Evolutionary conservation across 495 filamentous ascomycete genomes (phyloP), one percentile per base, ranked within the genome.

Genomic region (Elasticomyces elasticus): DNA sequence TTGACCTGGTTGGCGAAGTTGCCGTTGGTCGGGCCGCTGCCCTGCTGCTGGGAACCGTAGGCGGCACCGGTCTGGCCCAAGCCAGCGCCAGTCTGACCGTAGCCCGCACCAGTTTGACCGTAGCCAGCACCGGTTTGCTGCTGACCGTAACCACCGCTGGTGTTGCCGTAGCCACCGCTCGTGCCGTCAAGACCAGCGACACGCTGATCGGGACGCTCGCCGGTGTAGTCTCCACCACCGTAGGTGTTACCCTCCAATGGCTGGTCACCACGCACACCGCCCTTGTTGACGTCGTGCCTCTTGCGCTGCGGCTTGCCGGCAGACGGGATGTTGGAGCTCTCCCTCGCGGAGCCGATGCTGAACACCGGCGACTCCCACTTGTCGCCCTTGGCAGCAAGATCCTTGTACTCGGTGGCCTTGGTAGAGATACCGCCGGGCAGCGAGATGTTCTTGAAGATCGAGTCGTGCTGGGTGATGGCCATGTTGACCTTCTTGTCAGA

Each of bases 321-420:
- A 46, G 70, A 62, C 4, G 89, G 86, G 42, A 96, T 78, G 62
- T 85, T 77, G 30, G 69, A 73, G 13, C 86, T 85, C 71, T 84
- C 80, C 4, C 75, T 62, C 6, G 91, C 88, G n/a, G 69, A 74
- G 49, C 92, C 94, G 56, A 97, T 83, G 62, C 79, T 82, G 76
- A 98, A 98, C 63, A 98, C 81, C 27, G 94, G 89, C 26, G 84
- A 91, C 72, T 95, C 84, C 92, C 92, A 98, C 68, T 82, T 83
- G 61, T 96, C 84, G 46, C 94, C 92, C 76, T 88, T 89, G 50
- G 74, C 72, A 13, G 92, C 87, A 35, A 95, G 74, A 40, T 96
- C 82, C 68, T 82, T 88, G 75, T 91, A 97, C 69, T 95, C 86
- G 49, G 91, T 94, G 19, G 92, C 91, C 79, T 95, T 96, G 72